Conservation (phyloP, 2,329 filamentous ascomycete species). For the Sphaerulina populicola region DNA sequence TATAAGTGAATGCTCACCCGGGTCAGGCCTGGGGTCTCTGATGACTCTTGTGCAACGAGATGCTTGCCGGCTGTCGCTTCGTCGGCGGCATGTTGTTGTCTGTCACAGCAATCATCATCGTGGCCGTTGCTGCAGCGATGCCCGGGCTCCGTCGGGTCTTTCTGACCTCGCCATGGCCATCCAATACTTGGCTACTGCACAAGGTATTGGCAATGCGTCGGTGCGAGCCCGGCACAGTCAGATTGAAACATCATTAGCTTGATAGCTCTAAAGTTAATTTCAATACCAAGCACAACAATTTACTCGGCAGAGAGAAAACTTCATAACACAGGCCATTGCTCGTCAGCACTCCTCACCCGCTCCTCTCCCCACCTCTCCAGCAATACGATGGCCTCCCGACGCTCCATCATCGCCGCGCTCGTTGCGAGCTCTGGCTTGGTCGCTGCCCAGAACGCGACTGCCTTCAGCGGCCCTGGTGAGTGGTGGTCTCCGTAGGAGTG, state of each 20-base stretch:
- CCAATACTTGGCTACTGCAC: no score
- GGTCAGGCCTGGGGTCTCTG: no score
- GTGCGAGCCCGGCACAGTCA: not conserved
- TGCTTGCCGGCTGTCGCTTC: not conserved
- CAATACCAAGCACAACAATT: conserved; percentile 6
- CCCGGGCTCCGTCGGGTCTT: not conserved
- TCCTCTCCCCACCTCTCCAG: not conserved
- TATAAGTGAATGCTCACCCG: no score
- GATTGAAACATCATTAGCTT: conserved; percentile 1
- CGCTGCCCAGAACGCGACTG: conserved; percentile 9
- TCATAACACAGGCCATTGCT: conserved; percentile 1
- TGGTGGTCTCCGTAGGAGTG: not conserved
- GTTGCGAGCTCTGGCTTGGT: conserved; percentile 3
- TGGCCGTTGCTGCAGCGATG: not conserved
- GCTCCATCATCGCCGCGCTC: not conserved
- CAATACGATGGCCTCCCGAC: conserved; percentile 2
- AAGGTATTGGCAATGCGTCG: no score
- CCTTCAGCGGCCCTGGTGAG: conserved; percentile 9
- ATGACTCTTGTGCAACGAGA: not conserved
- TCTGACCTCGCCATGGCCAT: not conserved
- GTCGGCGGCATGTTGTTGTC: not conserved
- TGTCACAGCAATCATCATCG: not conserved
- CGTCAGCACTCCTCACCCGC: not conserved
- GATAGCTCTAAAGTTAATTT: conserved; percentile 1
- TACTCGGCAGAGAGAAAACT: conserved; percentile 1